Evolutionary conservation across 345 rosid species (phyloP), one percentile per base, ranked within the genome.

Genomic region (Eucalyptus cloeziana): DNA sequence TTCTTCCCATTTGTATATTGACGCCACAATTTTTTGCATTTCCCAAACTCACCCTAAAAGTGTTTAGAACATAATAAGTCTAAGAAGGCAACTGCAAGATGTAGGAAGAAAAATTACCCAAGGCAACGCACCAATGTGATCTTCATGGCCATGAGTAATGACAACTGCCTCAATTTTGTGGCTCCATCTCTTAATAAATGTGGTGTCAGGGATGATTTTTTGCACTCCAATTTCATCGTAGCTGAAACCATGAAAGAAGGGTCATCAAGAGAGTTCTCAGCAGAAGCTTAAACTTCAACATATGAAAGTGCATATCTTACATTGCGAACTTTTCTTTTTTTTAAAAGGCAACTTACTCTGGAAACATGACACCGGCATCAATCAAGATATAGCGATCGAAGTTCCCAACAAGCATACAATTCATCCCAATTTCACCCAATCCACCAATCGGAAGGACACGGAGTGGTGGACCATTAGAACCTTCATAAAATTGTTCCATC

Each of bases 41-140:
- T 76, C 8, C 47, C 47, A 76, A 76, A 76, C 30, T 40, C 30
- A 7, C 85, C 47, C 30, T 7, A 22, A 76, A 76, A 40, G 85
- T 40, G 85, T 76, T 40, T 40, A 11, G 85, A 76, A 40, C 85
- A 76, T 40, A 76, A 6, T 21, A 40, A 40, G 85, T 76, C 40
- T 86, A 56, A 50, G 44, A 86, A 44, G 62, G 49, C 87, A 60
- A 50, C 50, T 86, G 83, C 90, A 87, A 90, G 92, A 89, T 91
- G 91, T 89, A 87, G 94, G 92, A 89, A 92, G 96, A 94, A 92
- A 89, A 94, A 90, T 95, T 98, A 98, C 99, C 99, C 99, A 98
- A 90, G 99, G 99, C 98, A 98, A 96, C 85, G 99, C 99, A 94
- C 99, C 99, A 91, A 98, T 98, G 99, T 98, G 99, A 95, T 98